Base-by-base conservation (phyloP, 2,329 filamentous ascomycete genomes). In the Alternaria sp. region DNA sequence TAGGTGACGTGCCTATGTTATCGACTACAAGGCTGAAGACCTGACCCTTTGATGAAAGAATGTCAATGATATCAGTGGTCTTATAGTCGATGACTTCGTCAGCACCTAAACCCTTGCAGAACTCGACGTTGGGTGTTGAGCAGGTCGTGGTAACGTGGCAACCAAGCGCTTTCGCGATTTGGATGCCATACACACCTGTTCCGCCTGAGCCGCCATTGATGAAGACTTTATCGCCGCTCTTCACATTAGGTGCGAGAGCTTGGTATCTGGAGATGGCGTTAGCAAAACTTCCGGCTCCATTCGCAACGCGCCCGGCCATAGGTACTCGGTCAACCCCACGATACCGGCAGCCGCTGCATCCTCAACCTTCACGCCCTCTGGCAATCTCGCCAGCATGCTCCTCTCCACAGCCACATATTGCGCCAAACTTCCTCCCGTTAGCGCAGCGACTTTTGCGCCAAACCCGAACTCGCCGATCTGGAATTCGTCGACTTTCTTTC, bases 181-280 rank as follows among this genome's bases (percentile, higher is more conserved):
- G 88, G 52, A 90, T 85, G 0, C 80, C 83, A 56, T 82, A 88
- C 0, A 82, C 81, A 0, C 88, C 88, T 0, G 81, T 83, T 0
- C 88, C 88, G 9, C 88, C 88, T 5, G 82, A 85, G 0, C 86
- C 87, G 11, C 86, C 87, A 63, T 90, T 89, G 72, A 90, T 83
- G 67, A 90, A 86, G 7, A 90, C 80, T 65, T 81, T 83, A 51
- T 84, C 80, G 6, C 78, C 79, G 5, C 64, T 56, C 56, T 77
- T 78, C n/a, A 76, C 73, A 37, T 77, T 69, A 0, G 75, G 74
- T 5, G 66, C 63, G 24, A 81, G 63, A 23, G 69, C 70, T 61
- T 80, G 77, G 48, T 73, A 59, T 37, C 56, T 59, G 21, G 4
- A n/a, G 2, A 24, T 37, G 3, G 39, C 17, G 24, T 51, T 36